Conservation (phyloP, 2,329 filamentous ascomycete species). For the Botrytis squamosa region DNA sequence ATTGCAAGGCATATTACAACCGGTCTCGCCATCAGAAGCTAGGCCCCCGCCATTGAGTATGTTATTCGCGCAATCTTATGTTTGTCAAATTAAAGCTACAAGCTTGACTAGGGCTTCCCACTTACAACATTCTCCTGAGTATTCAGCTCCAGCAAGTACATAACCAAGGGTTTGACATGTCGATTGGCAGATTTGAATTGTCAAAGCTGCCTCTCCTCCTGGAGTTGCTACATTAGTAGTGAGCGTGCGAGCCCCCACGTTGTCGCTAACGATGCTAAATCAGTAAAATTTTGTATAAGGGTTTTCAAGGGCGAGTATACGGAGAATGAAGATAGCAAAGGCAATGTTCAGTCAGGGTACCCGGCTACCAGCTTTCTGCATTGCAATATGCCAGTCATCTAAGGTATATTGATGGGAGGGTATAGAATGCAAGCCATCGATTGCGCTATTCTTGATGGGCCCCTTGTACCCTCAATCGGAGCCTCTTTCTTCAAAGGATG, state of each 20-base stretch:
- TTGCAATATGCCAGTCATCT: not conserved
- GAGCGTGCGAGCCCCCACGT: conserved; percentile 15
- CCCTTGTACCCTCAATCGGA: not conserved
- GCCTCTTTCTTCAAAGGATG: not conserved
- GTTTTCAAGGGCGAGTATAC: not conserved
- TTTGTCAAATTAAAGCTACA: conserved; percentile 5
- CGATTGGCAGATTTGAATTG: conserved; percentile 29
- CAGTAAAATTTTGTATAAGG: not conserved
- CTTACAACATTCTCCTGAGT: conserved; percentile 45
- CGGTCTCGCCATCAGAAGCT: conserved; percentile 23
- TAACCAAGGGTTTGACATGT: conserved; percentile 37
- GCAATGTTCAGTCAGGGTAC: not conserved
- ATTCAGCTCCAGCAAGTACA: conserved; percentile 47
- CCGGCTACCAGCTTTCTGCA: not conserved
- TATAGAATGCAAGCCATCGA: conserved; percentile 1
- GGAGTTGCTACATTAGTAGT: conserved; percentile 22
- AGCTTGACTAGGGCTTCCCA: not conserved
- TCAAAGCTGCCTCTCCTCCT: conserved; percentile 27
- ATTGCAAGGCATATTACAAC: conserved; percentile 35
- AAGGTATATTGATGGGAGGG: not conserved
- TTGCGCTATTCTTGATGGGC: not conserved
- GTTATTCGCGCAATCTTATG: conserved; percentile 23
- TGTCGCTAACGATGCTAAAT: conserved; percentile 10
- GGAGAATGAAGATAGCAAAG: not conserved
- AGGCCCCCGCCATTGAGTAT: conserved; percentile 20